Evolutionary conservation across 2,329 filamentous ascomycete species (phyloP), one percentile per base, ranked within the genome.

Genomic region (Dothiorella sarmentorum): DNA sequence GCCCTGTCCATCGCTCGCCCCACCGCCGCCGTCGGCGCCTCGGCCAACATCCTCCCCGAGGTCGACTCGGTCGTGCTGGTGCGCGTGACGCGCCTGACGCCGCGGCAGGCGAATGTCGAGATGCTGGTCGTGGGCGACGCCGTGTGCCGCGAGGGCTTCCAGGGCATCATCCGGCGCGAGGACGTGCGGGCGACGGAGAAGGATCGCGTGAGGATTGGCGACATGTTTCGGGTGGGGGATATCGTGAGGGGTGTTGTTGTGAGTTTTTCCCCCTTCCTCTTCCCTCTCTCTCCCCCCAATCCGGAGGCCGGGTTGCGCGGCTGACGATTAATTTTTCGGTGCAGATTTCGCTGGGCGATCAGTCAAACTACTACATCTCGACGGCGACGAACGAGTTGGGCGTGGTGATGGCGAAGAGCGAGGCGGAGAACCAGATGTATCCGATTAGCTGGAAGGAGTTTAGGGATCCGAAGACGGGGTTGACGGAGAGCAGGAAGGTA

Each of bases 391-490:
- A 99, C 73, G 89, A 96, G 71, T 80, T 96, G 38, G 94, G 94
- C 2, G 93, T 97, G 60, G 89, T 99, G 37, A 90, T 97, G 85
- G 94, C 93, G 9, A 87, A 84, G 65, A 95, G 91, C 70, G 91
- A 96, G 71, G 84, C 83, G 2, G 92, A 92, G 1, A 93, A 95
- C 74, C 84, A 89, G 66, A 96, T 97, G 91, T 88, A 89, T 67
- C 93, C 94, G 2, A 83, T 96, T 58, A 95, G 87, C 74, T 99
- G 94, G 94, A 95, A 88, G 77, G 93, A 97, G 76, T 96, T 95
- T 77, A 83, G 84, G 69, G 93, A 97, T 77, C 85, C 86, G 0
- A 85, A 88, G 68, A 95, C 88, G 6, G 91, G 91, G 3, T 69
- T 79, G 44, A 85, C 80, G 64, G 94, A 97, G 81, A 76, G 77